Evolutionary conservation across 1,139 yeast species (phyloP), one percentile per base, ranked within the genome.

Genomic region (Nakaseomyces uthaithaninus): DNA sequence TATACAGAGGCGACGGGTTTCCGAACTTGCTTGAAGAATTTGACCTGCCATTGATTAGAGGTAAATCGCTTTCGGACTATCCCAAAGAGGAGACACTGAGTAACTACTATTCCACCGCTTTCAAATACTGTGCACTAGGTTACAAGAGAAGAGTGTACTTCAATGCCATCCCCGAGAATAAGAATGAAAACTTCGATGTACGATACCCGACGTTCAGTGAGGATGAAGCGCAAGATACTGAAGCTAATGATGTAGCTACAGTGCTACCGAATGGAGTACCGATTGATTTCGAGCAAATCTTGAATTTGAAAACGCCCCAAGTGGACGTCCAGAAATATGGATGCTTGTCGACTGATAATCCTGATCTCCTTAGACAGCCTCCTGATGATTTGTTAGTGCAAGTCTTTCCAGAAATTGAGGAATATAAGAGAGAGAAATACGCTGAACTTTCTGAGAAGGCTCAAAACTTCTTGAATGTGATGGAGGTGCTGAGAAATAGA

Each of bases 331-430:
- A 27, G 17, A 27, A 12, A 14, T 22, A 22, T 22, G 9, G 10
- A 10, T 10, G 9, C 24, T 7, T 27, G 16, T 14, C 31, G 8
- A 5, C 31, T 7, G 6, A n/a, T 12, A 27, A 27, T 9, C 33
- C 33, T 10, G 33, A 30, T 5, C n/a, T 30, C 18, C n/a, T 16
- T 16, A 19, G 38, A 16, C 24, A 14, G 16, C 46, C 50, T 19
- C 53, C 55, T 1, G 31, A 44, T 4, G 43, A 42, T 9, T 38
- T 48, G 10, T 19, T 55, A 14, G 49, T 49, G 8, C 53, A 52
- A 41, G 26, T 57, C 6, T 57, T 57, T 41, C 60, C 60, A 4
- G 62, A 57, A 35, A 43, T 57, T 18, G 60, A 56, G 40, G 40
- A 42, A 19, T 55, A 51, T 35, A 48, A 46, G 31, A 38, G 41